Percentiles rank a stretch among this genome's conserved stretches.
Evolutionary conservation across 495 filamentous ascomycete genomes (phyloP).

Genomic region (Trichoderma erinaceum): DNA sequence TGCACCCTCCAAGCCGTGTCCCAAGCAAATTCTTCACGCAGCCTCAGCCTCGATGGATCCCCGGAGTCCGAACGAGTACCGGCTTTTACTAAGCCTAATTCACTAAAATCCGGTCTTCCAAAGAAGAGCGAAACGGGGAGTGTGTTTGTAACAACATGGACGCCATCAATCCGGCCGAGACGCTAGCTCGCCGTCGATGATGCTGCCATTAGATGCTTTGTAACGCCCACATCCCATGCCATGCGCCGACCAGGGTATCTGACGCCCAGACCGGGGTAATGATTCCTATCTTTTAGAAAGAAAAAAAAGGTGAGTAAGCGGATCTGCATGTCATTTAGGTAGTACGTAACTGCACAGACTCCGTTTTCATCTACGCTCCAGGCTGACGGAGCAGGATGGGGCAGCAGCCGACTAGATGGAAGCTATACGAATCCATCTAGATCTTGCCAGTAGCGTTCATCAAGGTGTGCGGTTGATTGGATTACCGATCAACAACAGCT

Average conservation of each 20-base stretch:
- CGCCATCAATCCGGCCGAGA: neutral
- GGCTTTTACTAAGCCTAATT: slow-evolving; percentile 8
- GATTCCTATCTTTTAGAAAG: too few species aligned
- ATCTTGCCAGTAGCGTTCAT: neutral
- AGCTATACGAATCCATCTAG: slow-evolving; percentile 3
- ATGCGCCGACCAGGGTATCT: too few species aligned
- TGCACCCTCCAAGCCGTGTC: neutral
- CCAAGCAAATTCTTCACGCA: slow-evolving; percentile 4
- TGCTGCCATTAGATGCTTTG: too few species aligned
- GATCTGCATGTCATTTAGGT: too few species aligned
- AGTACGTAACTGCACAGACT: too few species aligned
- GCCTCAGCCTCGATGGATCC: neutral
- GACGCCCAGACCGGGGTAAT: too few species aligned
- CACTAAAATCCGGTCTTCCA: neutral
- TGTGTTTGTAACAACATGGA: neutral
- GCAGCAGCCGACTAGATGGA: neutral
- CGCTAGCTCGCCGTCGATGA: too few species aligned
- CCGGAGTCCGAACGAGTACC: neutral
- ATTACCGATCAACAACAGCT: slow-evolving; percentile 5
- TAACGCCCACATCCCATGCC: too few species aligned
- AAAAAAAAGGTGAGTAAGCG: too few species aligned
- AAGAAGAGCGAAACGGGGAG: neutral
- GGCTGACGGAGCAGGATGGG: neutral
- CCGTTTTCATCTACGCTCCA: neutral
- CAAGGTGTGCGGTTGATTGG: neutral